Evolutionary conservation across 345 rosid genomes (phyloP).

Genomic region (Populus ilicifolia): DNA sequence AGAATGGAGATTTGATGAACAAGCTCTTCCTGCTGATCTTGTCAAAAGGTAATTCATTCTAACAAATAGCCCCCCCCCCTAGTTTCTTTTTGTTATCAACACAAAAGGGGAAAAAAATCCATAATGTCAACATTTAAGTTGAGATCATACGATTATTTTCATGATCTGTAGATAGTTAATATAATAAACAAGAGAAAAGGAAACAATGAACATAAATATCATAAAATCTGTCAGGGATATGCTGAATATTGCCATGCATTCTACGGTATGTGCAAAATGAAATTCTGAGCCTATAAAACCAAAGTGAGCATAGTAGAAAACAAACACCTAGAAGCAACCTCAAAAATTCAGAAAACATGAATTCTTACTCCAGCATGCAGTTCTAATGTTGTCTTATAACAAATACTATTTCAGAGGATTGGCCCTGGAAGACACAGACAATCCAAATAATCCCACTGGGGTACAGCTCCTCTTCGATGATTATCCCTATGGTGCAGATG

Average conservation of each 20-base stretch:
- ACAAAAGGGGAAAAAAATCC: no score
- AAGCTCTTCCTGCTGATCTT: slow-evolving; percentile 60
- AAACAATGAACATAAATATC: not conserved
- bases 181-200: not conserved
- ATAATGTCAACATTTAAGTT: not conserved
- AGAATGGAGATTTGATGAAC: slow-evolving; percentile 63
- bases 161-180: not conserved
- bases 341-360: not conserved
- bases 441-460: slow-evolving; percentile 31
- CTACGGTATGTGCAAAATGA: not conserved
- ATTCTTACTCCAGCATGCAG: not conserved
- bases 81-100: not conserved
- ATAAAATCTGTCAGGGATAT: not conserved
- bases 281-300: not conserved
- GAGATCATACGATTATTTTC: not conserved
- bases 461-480: slow-evolving; percentile 46
- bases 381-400: not conserved
- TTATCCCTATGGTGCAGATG: slow-evolving; percentile 62
- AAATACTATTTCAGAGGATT: slow-evolving; percentile 36
- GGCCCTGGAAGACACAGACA: slow-evolving; percentile 41
- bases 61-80: no score
- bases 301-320: not conserved
- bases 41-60: slow-evolving; percentile 38
- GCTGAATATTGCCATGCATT: no score
- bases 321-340: not conserved